phyloP scores from a whole-genome alignment of 2,329 filamentous ascomycete genomes.

The Ceratocystis destructans region DNA sequence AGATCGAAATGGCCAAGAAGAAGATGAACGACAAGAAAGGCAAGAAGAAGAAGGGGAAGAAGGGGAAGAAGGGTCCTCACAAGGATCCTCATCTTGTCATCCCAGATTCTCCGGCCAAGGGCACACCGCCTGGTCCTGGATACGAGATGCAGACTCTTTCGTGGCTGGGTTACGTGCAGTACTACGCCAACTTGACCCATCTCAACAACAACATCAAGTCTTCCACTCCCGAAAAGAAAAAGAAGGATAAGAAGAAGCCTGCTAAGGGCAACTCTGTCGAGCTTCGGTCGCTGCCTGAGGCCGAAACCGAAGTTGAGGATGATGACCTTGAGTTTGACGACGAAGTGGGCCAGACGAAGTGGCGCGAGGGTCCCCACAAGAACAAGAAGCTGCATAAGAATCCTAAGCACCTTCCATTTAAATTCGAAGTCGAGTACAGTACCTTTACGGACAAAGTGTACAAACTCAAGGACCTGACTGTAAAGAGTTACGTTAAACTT shows the following conservation, averaged over 20 bases:
- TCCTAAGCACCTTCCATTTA: constrained; percentile 50
- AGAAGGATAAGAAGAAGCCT: constrained; percentile 22
- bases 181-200: constrained; percentile 82
- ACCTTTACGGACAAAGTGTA: constrained; percentile 67
- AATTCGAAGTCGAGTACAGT: constrained; percentile 73
- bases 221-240: constrained; percentile 23
- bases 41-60: constrained; percentile 30
- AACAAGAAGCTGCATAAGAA: constrained; percentile 41
- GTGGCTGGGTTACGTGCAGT: constrained; percentile 70
- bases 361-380: constrained; percentile 51
- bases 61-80: constrained; percentile 35
- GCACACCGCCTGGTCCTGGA: constrained; percentile 66
- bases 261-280: constrained; percentile 3
- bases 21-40: constrained; percentile 25
- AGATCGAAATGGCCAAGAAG: constrained; percentile 23
- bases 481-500: constrained; percentile 64
- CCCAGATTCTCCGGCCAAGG: constrained; percentile 59
- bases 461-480: constrained; percentile 67
- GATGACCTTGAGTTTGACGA: constrained; percentile 19
- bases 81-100: constrained; percentile 48
- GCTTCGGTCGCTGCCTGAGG: constrained; percentile 13
- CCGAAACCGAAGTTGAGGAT: background rate
- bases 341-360: constrained; percentile 31
- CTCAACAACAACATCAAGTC: constrained; percentile 58
- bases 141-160: constrained; percentile 78